Conservation (phyloP, 176 grass and related monocot genomes). For the Aechmea fasciata region DNA sequence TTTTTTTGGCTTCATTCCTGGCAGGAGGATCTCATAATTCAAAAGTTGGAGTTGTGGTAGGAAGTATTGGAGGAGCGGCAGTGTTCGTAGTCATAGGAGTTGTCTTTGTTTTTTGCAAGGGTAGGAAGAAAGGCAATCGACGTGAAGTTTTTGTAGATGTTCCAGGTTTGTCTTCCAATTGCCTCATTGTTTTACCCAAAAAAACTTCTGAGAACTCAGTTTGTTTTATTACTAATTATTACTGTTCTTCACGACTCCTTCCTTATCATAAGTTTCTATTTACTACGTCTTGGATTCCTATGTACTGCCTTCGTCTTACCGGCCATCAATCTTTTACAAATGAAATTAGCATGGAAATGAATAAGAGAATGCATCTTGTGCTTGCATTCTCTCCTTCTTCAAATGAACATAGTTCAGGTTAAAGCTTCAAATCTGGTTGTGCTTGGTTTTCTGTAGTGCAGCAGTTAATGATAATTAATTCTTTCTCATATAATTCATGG, state of each 20-base stretch:
- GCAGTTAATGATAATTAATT: slow-evolving; percentile 4
- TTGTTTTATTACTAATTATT: neutral
- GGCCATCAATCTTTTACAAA: neutral
- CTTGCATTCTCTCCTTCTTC: too few relatives aligned
- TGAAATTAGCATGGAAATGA: neutral
- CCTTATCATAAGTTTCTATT: neutral
- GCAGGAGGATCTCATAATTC: slow-evolving; percentile 53
- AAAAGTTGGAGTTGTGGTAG: slow-evolving; percentile 67
- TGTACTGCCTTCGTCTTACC: neutral
- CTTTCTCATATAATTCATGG: slow-evolving; percentile 9
- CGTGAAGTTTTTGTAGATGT: slow-evolving; percentile 88
- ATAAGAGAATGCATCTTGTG: neutral
- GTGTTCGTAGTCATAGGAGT: slow-evolving; percentile 46
- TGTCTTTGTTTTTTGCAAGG: slow-evolving; percentile 59
- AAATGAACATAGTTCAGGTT: neutral
- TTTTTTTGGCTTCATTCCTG: slow-evolving; percentile 12
- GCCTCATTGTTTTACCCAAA: slow-evolving; percentile 4
- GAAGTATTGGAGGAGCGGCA: slow-evolving; percentile 60
- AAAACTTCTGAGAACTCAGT: neutral
- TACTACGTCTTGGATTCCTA: neutral
- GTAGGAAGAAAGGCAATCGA: slow-evolving; percentile 50
- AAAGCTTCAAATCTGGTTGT: neutral
- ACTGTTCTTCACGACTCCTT: neutral
- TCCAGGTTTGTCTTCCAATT: slow-evolving; percentile 43
- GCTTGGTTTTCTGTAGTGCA: neutral